Percentiles rank a stretch among this genome's conserved stretches.
Conservation (phyloP, 1,284 basidiomycete genomes). For the Ceratorhiza oryzae-sativae region DNA sequence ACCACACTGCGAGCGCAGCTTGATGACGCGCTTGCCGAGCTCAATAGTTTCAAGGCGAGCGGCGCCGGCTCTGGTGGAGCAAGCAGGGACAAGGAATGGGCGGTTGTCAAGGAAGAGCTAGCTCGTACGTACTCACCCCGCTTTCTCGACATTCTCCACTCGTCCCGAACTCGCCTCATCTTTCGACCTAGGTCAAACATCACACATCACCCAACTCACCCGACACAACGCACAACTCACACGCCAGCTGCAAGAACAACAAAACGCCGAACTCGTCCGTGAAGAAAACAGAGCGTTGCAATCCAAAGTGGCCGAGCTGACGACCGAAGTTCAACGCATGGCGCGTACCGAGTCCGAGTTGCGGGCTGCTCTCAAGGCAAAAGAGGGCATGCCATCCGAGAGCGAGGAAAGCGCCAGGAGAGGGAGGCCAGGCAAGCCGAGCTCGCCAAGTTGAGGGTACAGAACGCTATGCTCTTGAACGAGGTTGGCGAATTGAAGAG, state of each 20-base stretch:
- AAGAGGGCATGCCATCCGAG: constrained; percentile 50
- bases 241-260: constrained; percentile 32
- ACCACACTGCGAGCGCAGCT: constrained; percentile 12
- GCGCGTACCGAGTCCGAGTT: constrained; percentile 22
- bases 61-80: constrained; percentile 60
- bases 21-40: constrained; percentile 4
- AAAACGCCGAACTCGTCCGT: constrained; percentile 66
- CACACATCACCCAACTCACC: constrained; percentile 32
- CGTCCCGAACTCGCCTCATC: not conserved
- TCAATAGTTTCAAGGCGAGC: constrained; percentile 51
- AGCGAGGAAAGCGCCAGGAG: constrained; percentile 55
- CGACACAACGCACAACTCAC: constrained; percentile 36
- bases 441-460: constrained; percentile 65
- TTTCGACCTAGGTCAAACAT: constrained; percentile 16
- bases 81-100: constrained; percentile 54
- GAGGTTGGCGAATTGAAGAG: constrained; percentile 54
- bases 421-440: constrained; percentile 65
- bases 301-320: constrained; percentile 10
- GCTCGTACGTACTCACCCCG: constrained; percentile 15
- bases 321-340: constrained; percentile 32
- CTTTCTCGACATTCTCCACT: not conserved
- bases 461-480: constrained; percentile 63
- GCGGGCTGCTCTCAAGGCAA: not conserved
- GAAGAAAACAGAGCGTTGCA: constrained; percentile 72
- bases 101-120: constrained; percentile 32